phyloP scores from a whole-genome alignment of 805 yeast species.

The Lachancea dasiensis region DNA sequence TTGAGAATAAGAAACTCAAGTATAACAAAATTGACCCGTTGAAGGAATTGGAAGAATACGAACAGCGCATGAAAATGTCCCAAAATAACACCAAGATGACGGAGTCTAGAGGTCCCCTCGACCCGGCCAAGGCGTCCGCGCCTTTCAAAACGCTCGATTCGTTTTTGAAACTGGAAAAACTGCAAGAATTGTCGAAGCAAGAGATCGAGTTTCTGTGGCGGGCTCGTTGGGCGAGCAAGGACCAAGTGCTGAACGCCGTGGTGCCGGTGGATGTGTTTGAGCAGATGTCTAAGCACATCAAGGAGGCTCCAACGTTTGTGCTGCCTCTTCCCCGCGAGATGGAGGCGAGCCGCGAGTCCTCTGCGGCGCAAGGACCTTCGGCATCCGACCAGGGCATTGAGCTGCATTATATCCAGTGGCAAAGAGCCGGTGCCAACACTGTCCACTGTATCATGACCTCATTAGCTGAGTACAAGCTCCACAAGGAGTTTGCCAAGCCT shows the following conservation, averaged over 20 bases:
- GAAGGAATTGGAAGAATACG: constrained; percentile 55
- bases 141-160: constrained; percentile 72
- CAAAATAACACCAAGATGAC: constrained; percentile 17
- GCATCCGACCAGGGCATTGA: constrained; percentile 55
- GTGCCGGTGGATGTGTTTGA: constrained; percentile 54
- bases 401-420: constrained; percentile 92
- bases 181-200: constrained; percentile 45
- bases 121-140: constrained; percentile 34
- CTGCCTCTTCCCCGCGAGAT: constrained; percentile 73
- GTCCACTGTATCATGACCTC: constrained; percentile 88
- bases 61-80: constrained; percentile 32
- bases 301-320: constrained; percentile 75
- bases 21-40: constrained; percentile 64
- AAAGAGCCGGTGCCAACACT: constrained; percentile 75
- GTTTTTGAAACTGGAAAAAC: constrained; percentile 63
- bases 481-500: constrained; percentile 88
- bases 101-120: constrained; percentile 34
- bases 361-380: too few relatives aligned
- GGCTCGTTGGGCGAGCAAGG: constrained; percentile 66
- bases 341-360: too few relatives aligned
- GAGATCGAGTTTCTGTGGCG: constrained; percentile 85
- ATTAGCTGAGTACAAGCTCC: constrained; percentile 84
- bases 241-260: constrained; percentile 58
- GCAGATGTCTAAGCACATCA: constrained; percentile 59
- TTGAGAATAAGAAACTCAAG: constrained; percentile 49